Percentiles rank a stretch among this genome's conserved stretches.
Evolutionary conservation across 1,284 basidiomycete species (phyloP).

Genomic region (Apiotrichum veenhuisii): DNA sequence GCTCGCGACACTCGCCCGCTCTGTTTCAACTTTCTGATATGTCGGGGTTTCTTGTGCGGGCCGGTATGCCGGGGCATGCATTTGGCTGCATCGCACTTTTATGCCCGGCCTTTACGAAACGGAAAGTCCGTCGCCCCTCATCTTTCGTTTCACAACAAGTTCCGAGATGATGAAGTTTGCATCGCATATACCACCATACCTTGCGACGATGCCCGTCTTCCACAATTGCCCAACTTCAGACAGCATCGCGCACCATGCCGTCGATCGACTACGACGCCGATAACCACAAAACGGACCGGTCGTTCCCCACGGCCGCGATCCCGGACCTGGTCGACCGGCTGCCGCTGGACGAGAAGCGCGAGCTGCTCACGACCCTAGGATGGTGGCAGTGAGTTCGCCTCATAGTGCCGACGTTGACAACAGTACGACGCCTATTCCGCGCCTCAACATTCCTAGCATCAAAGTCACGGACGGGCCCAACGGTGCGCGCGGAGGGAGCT

Average conservation of each 20-base stretch:
- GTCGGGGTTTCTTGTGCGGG: too few species aligned
- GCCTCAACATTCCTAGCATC: conserved; percentile 38
- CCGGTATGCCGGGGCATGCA: too few species aligned
- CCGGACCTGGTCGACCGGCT: conserved; percentile 12
- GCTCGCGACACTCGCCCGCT: too few species aligned
- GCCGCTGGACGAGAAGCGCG: conserved; percentile 34
- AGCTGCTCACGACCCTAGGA: conserved; percentile 29
- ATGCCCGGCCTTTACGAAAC: too few species aligned
- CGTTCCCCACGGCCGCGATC: conserved; percentile 14
- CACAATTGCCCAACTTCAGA: too few species aligned
- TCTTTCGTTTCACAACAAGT: too few species aligned
- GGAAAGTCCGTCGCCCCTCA: too few species aligned
- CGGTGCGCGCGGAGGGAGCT: conserved; percentile 28
- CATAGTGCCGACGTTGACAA: not conserved
- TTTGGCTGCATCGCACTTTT: too few species aligned
- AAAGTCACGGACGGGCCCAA: conserved; percentile 35
- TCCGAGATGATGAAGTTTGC: too few species aligned
- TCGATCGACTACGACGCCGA: not conserved
- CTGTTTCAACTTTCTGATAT: too few species aligned
- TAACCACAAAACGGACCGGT: conserved; percentile 14
- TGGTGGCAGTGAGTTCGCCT: conserved; percentile 37
- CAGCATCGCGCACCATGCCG: not conserved
- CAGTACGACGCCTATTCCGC: conserved; percentile 35
- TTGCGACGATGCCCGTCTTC: too few species aligned
- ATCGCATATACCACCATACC: too few species aligned